Conservation (phyloP, 2,329 filamentous ascomycete genomes). For the Pseudopithomyces maydicus region DNA sequence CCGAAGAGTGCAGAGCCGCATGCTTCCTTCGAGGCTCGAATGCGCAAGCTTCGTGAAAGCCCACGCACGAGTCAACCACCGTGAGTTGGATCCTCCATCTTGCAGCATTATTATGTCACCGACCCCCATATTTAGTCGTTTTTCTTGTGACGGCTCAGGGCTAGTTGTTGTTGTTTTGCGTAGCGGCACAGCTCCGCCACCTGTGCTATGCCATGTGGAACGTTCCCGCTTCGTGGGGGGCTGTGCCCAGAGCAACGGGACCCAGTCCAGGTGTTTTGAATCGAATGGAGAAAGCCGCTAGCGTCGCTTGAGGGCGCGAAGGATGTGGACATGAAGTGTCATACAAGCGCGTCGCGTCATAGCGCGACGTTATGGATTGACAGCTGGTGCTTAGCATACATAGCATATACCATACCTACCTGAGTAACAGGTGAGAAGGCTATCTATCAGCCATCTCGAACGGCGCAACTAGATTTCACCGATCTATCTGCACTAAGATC, state of each 20-base stretch:
- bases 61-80: neutral
- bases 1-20: neutral
- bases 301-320: neutral
- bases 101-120: neutral
- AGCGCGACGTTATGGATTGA: constrained; percentile 2
- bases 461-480: neutral
- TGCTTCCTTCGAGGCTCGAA: neutral
- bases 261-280: neutral
- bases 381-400: too few species aligned
- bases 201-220: constrained; percentile 30
- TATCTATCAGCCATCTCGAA: constrained; percentile 2
- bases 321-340: neutral
- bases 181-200: constrained; percentile 31
- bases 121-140: constrained; percentile 8
- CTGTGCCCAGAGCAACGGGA: constrained; percentile 17
- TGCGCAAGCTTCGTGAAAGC: constrained; percentile 4
- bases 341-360: constrained; percentile 5
- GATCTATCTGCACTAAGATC: neutral
- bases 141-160: neutral
- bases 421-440: constrained; percentile 9
- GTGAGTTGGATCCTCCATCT: too few species aligned
- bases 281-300: neutral
- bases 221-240: constrained; percentile 15
- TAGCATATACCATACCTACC: neutral
- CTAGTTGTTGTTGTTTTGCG: constrained; percentile 4